Conservation (phyloP, 192 early-diverging fungal species). For the Backusella tuberculispora region DNA sequence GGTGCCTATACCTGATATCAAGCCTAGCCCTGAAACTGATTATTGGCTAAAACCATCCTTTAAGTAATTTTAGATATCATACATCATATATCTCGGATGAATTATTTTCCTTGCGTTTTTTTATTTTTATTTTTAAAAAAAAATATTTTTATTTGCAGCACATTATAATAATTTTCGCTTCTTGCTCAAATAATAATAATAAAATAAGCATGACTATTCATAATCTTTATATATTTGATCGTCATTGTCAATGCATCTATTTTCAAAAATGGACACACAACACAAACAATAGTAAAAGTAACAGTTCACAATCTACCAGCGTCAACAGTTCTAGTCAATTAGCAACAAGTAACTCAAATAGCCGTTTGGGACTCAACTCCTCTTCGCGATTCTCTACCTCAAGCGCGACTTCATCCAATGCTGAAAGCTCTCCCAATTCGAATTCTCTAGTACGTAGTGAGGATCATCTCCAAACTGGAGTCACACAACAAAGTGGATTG, state of each 20-base stretch:
- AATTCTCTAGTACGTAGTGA: constrained; percentile 28
- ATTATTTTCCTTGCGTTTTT: neutral
- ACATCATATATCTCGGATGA: neutral
- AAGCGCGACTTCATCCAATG: constrained; percentile 32
- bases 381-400: constrained; percentile 47
- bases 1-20: neutral
- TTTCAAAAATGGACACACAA: constrained; percentile 77
- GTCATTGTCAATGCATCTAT: constrained; percentile 90
- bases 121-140: neutral
- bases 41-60: neutral
- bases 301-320: constrained; percentile 20
- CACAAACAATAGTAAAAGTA: constrained; percentile 28
- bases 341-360: constrained; percentile 27
- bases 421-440: constrained; percentile 30
- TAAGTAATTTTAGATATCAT: neutral
- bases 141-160: neutral
- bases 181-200: neutral
- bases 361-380: constrained; percentile 45
- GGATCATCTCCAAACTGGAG: constrained; percentile 28
- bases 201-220: constrained; percentile 61
- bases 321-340: constrained; percentile 41
- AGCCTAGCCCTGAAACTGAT: neutral
- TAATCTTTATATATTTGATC: constrained; percentile 92
- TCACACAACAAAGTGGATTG: constrained; percentile 39
- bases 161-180: neutral